Conservation (phyloP, 2,329 filamentous ascomycete species). For the Ascochyta pisi region DNA sequence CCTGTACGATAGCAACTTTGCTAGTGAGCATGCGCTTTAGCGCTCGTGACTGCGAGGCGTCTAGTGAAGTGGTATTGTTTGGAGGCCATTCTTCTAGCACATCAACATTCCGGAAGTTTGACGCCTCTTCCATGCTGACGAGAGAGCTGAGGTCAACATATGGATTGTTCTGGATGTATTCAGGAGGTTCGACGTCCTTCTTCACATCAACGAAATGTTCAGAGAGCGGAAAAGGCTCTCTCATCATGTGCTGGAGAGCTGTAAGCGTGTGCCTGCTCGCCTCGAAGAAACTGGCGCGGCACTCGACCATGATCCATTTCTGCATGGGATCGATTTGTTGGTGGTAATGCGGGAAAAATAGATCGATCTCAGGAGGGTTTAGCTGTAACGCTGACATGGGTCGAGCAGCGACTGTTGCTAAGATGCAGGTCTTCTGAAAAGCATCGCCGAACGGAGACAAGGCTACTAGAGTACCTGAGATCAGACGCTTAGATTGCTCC, state of each 20-base stretch:
- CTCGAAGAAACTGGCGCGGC: conserved; percentile 77
- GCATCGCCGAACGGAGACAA: conserved; percentile 63
- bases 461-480: conserved; percentile 62
- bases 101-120: conserved; percentile 57
- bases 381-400: conserved; percentile 68
- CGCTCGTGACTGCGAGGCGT: conserved; percentile 73
- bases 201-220: conserved; percentile 65
- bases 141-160: conserved; percentile 58
- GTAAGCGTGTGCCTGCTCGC: conserved; percentile 74
- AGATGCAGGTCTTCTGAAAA: conserved; percentile 70
- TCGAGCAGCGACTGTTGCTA: conserved; percentile 76
- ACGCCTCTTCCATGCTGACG: conserved; percentile 47
- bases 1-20: conserved; percentile 78
- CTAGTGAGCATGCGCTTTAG: conserved; percentile 74
- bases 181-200: conserved; percentile 56
- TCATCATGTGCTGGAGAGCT: conserved; percentile 70
- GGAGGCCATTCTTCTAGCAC: conserved; percentile 63
- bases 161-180: conserved; percentile 60
- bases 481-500: conserved; percentile 65
- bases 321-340: conserved; percentile 71
- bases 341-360: conserved; percentile 73
- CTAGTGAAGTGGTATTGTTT: conserved; percentile 60
- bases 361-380: conserved; percentile 74
- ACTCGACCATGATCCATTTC: conserved; percentile 81
- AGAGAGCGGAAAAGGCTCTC: conserved; percentile 67